phyloP scores from a whole-genome alignment of 176 grass and related monocot species.

The bread wheat (Triticum aestivum) region DNA sequence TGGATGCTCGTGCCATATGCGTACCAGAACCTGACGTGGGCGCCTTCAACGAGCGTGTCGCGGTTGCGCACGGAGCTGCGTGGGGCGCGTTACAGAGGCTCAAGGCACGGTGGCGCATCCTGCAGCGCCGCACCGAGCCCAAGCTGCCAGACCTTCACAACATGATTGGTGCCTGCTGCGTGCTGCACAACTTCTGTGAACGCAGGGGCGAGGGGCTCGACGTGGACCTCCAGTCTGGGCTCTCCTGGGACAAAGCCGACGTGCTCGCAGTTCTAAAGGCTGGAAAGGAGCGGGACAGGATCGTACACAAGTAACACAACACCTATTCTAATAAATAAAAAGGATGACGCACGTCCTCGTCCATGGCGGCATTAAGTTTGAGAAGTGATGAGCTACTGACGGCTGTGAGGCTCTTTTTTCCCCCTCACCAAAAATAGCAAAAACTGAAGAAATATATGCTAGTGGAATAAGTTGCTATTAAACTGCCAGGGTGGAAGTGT shows the following conservation, averaged over 20 bases:
- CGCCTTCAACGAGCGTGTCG: slow-evolving; percentile 52
- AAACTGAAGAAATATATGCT: no score
- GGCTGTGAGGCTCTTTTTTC: no score
- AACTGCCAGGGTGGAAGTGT: no score
- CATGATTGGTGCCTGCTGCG: slow-evolving; percentile 59
- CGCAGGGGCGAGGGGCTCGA: slow-evolving; percentile 31
- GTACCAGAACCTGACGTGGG: slow-evolving; percentile 56
- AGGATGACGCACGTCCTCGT: no score
- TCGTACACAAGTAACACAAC: slow-evolving; percentile 34
- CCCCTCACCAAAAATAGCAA: no score
- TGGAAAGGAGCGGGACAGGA: slow-evolving; percentile 33
- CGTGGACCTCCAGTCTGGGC: background rate
- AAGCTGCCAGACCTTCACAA: slow-evolving; percentile 52
- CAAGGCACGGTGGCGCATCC: slow-evolving; percentile 56
- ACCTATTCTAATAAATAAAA: background rate
- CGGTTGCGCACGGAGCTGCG: background rate
- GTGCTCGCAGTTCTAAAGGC: slow-evolving; percentile 1
- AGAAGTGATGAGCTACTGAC: no score
- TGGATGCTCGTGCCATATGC: slow-evolving; percentile 68
- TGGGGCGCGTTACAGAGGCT: slow-evolving; percentile 48
- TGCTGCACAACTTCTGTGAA: slow-evolving; percentile 80
- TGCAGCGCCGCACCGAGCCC: slow-evolving; percentile 55
- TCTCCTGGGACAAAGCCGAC: slow-evolving; percentile 7
- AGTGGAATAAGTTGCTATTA: no score
- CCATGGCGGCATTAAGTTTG: no score